Evolutionary conservation across 2,329 filamentous ascomycete species (phyloP), one percentile per base, ranked within the genome.

Genomic region (Fusarium sterilihyphosum): DNA sequence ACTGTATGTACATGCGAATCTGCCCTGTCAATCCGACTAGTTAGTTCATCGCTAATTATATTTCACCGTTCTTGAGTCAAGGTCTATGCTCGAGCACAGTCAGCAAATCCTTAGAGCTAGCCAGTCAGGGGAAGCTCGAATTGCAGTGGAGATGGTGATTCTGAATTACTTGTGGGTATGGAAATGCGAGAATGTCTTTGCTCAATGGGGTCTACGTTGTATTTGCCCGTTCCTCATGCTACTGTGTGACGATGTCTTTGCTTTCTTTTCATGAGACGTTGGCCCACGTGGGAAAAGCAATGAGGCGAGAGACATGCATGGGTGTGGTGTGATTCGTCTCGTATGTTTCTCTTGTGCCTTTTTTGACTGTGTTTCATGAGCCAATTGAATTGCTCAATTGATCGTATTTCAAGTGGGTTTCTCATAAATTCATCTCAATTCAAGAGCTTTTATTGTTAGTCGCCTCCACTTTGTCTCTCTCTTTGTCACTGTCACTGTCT

Each of bases 241-340:
- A 52, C 65, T 52, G 31, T 67, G 61, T 54, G 64, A 35, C 33
- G 33, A 68, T 61, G 66, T 68, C 63, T 67, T 46, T 67, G 40
- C 35, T 61, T 62, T 68, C 65, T 44, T 33, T 52, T 33, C 26
- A 65, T 65, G 59, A 63, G 40, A 57, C 35, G 50, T 70, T 52
- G 66, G 29, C 38, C 59, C 67, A 70, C 52, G 52, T 70, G 64
- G 50, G 46, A 57, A 72, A 71, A 71, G 68, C 26, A 69, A 61
- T 22, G 29, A 47, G 38, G 29, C 57, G 43, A 16, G 56, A 58
- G 54, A 47, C 31, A 18, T 50, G 24, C 41, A 50, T 50, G 31
- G 43, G 35, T 29, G 43, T 59, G 24, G 57, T 59, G 33, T 59
- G 59, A 61, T 57, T 43, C 31, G 59, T 57, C 59, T 61, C 38